Conservation (phyloP, 2,329 filamentous ascomycete genomes). For the Chaetomiaceae sp. region DNA sequence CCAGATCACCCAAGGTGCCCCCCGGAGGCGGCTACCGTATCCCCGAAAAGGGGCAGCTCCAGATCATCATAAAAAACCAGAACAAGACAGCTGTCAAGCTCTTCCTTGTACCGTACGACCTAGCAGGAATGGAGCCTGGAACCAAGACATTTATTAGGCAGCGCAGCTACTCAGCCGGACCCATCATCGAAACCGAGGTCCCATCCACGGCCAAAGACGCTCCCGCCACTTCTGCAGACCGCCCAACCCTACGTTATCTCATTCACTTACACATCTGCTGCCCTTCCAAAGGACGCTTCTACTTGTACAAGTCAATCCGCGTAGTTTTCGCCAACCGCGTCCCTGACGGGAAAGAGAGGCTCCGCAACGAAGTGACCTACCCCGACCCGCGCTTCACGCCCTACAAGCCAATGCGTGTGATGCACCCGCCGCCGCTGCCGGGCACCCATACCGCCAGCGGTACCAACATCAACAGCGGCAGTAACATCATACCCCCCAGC, state of each 20-base stretch:
- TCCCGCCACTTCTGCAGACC: conserved; percentile 35
- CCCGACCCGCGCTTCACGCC: conserved; percentile 82
- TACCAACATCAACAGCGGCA: conserved; percentile 2
- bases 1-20: conserved; percentile 53
- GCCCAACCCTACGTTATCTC: conserved; percentile 80
- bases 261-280: conserved; percentile 92
- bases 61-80: conserved; percentile 96
- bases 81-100: conserved; percentile 98
- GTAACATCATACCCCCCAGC: conserved; percentile 34
- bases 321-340: conserved; percentile 97
- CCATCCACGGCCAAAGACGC: conserved; percentile 32
- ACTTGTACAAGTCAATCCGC: conserved; percentile 84
- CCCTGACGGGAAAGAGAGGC: conserved; percentile 88
- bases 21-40: conserved; percentile 91
- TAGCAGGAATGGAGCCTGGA: conserved; percentile 85
- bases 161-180: conserved; percentile 83
- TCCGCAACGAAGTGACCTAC: conserved; percentile 83
- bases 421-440: conserved; percentile 36
- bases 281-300: conserved; percentile 76
- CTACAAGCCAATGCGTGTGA: conserved; percentile 66
- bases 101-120: conserved; percentile 88
- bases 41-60: conserved; percentile 86
- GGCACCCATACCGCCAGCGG: neutral
- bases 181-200: conserved; percentile 65
- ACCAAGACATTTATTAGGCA: conserved; percentile 96